Evolutionary conservation across 2,329 filamentous ascomycete species (phyloP), one percentile per base, ranked within the genome.

Genomic region (Fusarium robinianum): DNA sequence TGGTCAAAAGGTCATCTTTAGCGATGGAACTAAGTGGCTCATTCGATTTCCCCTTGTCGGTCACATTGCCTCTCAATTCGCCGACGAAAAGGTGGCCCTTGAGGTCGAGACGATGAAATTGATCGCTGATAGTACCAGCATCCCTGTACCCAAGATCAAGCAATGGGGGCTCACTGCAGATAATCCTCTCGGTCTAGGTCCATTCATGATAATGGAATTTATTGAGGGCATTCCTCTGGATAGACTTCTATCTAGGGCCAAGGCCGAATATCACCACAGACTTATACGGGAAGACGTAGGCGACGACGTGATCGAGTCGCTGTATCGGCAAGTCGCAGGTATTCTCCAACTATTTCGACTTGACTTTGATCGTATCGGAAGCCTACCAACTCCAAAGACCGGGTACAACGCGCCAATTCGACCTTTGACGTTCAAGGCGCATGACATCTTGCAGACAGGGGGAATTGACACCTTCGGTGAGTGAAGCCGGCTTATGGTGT

Each of bases 191-290:
- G 35, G 42, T 10, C 33, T 46, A 9, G 30, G 42, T 6, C 42
- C 42, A 17, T 46, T 46, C n/a, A 46, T 41, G 18, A 41, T 46
- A 18, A 46, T 33, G 24, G 30, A 33, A 25, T 46, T 46, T 19
- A 19, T 46, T 36, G 24, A 46, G 27, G 42, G 42, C 14, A 16
- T 36, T 4, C 26, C 26, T 29, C 3, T 45, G 3, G 33, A 30
- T 30, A 19, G 21, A 19, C 12, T 43, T 21, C 40, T 43, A n/a
- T n/a, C n/a, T n/a, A n/a, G n/a, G n/a, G n/a, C 24, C 32, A 35
- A 24, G 14, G 16, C 10, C 22, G 40, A 43, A 18, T 17, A 26
- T 29, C 21, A 22, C 25, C 4, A 25, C 15, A 35, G 30, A 17
- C 26, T 21, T 11, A 44, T 44, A 26, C 8, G 26, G 14, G 8